Base-by-base conservation (phyloP, 2,329 filamentous ascomycete genomes). In the Penicillium sp. region DNA sequence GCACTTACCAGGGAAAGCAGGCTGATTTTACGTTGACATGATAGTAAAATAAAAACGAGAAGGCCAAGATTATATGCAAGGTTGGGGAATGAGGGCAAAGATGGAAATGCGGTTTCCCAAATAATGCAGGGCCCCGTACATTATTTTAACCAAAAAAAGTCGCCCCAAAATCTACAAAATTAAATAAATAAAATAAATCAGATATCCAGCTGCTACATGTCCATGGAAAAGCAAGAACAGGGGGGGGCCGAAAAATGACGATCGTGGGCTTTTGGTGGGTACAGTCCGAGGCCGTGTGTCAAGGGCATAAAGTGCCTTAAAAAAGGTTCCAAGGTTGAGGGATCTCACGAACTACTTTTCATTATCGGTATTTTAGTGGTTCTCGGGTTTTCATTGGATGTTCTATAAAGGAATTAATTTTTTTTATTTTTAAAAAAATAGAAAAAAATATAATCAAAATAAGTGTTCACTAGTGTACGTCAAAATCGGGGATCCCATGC, bases 161-260 rank as follows among this genome's bases (percentile, higher is more conserved):
- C 25, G 43, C 7, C 31, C 45, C 45, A 30, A 51, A 37, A 57
- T 51, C 30, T 35, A 41, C 48, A 19, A 38, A 59, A 30, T 33
- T 28, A 22, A 57, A 25, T 17, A 53, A 62, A 57, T 43, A 50
- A 53, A 50, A 51, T 35, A 46, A 58, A 51, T 52, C 30, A 52
- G 30, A 50, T 31, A 50, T 54, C 41, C 59, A 61, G 57, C 57
- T 64, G 45, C 54, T 59, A 60, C 56, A 65, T 55, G 58, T 62
- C 64, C 64, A 66, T 66, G 62, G 64, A 61, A 63, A 65, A 62
- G 62, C 42, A 66, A 64, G 64, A 66, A 66, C 64, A 64, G 62
- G 63, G 64, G n/a, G 59, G 63, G 61, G 61, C 63, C 60, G 55
- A 65, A 66, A 66, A 66, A 65, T 66, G 64, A 65, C 62, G 64